Base-by-base conservation (phyloP, 2,329 filamentous ascomycete genomes). In the Cladosporium sphaerospermum region DNA sequence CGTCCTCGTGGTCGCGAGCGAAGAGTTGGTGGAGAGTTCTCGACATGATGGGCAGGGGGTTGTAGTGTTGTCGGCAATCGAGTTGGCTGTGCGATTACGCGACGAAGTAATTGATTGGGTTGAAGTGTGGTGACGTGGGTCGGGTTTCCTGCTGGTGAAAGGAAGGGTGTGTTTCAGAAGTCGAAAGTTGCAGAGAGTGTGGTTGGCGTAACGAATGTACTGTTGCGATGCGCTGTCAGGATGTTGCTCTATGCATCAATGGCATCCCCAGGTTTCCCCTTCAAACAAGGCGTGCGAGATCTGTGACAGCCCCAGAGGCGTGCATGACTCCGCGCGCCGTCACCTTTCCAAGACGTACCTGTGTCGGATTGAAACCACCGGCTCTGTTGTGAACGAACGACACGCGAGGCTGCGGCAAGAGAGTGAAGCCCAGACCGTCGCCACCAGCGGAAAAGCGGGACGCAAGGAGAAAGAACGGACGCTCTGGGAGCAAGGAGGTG, bases 1-100 rank as follows among this genome's bases (percentile, higher is more conserved):
- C 61, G 53, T 65, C 62, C 53, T 65, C 62, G 58, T 71, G 64
- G 65, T 76, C 73, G 59, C 82, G 79, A 52, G 66, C 69, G 58
- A 78, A 61, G 42, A 68, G 59, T 56, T 71, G 71, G 69, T 75
- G 74, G 62, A 66, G 54, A 54, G 58, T 62, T 14, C 36, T 40
- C 18, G 52, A 19, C 52, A 54, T 54, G 52, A 37, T 47, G 43
- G 47, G 47, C 40, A n/a, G 32, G 14, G 45, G 6, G n/a, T 39
- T n/a, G 33, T 13, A n/a, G 32, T 9, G 18, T 36, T 32, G 37
- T 39, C 16, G 40, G 40, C 16, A 23, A 14, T 16, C 36, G n/a
- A 39, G 36, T 39, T n/a, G 36, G 36, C 8, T 5, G 36, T 39
- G 13, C 13, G n/a, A 18, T 39, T 39, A 42, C 33, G 46, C 18